Conservation (phyloP, 768 basidiomycete genomes). For the Nevesoporus exiguus region DNA sequence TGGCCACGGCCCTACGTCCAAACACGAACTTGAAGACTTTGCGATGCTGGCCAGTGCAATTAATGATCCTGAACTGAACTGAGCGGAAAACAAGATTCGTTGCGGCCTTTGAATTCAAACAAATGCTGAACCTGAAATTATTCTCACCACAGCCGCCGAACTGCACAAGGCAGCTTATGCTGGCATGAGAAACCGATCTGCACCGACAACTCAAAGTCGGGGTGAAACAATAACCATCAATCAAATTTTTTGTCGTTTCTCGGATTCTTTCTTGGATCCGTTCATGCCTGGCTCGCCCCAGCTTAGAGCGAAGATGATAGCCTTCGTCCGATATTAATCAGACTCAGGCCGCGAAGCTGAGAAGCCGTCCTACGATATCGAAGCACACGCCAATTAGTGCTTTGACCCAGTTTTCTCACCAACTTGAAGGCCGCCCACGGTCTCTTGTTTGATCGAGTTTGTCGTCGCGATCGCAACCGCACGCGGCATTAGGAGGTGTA, state of each 20-base stretch:
- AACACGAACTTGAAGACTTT: conserved; percentile 15
- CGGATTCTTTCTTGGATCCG: conserved; percentile 19
- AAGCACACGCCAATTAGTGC: too few species aligned
- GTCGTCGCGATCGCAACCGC: too few species aligned
- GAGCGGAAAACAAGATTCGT: conserved; percentile 21
- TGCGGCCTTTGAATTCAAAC: conserved; percentile 8
- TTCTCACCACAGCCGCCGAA: too few species aligned
- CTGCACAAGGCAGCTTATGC: background rate
- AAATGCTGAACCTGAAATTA: too few species aligned
- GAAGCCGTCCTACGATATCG: too few species aligned
- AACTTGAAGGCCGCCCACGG: too few species aligned
- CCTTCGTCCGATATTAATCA: conserved; percentile 20
- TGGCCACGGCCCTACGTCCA: conserved; percentile 19
- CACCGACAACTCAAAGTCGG: conserved; percentile 12
- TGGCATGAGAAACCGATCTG: conserved; percentile 20
- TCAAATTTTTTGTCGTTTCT: background rate
- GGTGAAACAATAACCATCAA: conserved; percentile 17
- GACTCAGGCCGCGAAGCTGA: too few species aligned
- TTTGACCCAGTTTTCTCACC: too few species aligned
- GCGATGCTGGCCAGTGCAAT: background rate
- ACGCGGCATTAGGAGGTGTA: too few species aligned
- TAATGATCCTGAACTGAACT: conserved; percentile 13
- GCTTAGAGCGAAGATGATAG: conserved; percentile 23
- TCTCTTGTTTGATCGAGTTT: too few species aligned
- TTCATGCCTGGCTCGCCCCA: background rate